Base-by-base conservation (phyloP, 1,139 yeast species). In the Sugiyamaella grinbergsii region DNA sequence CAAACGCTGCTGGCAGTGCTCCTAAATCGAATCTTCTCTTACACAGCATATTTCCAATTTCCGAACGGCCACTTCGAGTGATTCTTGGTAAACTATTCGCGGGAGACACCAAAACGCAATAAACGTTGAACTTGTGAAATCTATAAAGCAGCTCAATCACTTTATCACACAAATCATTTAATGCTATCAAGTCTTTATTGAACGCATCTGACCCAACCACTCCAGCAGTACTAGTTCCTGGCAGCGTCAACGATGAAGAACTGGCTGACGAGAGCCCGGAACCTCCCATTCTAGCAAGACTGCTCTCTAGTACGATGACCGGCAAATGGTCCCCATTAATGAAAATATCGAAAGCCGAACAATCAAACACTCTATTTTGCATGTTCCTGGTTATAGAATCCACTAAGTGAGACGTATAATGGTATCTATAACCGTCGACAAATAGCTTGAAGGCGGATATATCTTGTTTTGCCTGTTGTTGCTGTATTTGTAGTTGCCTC, bases 31-130 rank as follows among this genome's bases (percentile, higher is more conserved):
- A 90, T 58, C 81, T 78, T 60, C 87, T 82, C 57, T 91, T 89
- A 59, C 96, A 91, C 45, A 94, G 76, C 83, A 91, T 88, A 60
- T 91, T 93, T 1, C 98, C 98, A 58, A 93, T 86, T 62, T 94
- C 98, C 28, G 85, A 75, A 10, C 95, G 83, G 5, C 96, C 96
- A 68, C 89, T 83, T 62, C 94, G 74, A 65, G 82, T 75, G 22
- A 88, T 85, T 62, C 96, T 79, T 1, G 98, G 97, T 32, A 94
- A 74, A 0, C 91, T 77, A 55, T 88, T 90, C 32, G 89, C 83
- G 33, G 90, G 85, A 1, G 93, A 86, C 3, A 91, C 83, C 54
- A 89, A 65, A 4, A 90, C 84, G 67, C 97, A 90, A 63, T 85
- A 87, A 1, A 91, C 80, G 45, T 95, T 77, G 38, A 93, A 82